Percentiles rank a stretch among this genome's conserved stretches.
Evolutionary conservation across 371 early-diverging fungal genomes (phyloP).

Genomic region (Mortierella sp.): DNA sequence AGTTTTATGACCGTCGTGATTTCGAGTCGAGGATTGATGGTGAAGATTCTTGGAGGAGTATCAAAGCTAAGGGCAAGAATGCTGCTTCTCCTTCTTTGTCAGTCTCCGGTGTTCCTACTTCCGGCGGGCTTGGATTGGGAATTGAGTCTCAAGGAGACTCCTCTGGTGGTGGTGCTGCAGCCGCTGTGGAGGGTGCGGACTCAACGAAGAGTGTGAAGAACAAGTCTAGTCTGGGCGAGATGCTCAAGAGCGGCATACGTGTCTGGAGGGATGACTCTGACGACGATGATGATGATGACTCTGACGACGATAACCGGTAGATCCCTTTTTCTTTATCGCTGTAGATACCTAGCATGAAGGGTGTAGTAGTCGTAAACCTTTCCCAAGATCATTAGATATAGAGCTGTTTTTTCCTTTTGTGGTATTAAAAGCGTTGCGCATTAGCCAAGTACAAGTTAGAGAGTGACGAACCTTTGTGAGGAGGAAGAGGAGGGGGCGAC

Average conservation of each 20-base stretch:
- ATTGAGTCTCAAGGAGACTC: neutral
- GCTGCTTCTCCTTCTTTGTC: neutral
- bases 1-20: conserved; percentile 55
- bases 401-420: too few species aligned
- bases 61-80: neutral
- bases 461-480: neutral
- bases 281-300: conserved; percentile 19
- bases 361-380: neutral
- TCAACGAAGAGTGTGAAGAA: neutral
- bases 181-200: neutral
- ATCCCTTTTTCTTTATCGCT: neutral
- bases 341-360: neutral
- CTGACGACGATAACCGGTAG: conserved; percentile 6
- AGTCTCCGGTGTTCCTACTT: neutral
- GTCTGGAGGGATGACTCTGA: conserved; percentile 11
- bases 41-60: conserved; percentile 18
- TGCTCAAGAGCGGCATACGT: neutral
- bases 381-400: neutral
- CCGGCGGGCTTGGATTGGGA: neutral
- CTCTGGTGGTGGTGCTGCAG: neutral
- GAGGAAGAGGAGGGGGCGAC: neutral
- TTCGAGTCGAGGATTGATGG: conserved; percentile 39
- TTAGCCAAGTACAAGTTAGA: neutral
- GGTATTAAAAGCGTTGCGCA: neutral
- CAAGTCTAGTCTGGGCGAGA: neutral